phyloP scores from a whole-genome alignment of 2,329 filamentous ascomycete genomes.

The Colletotrichum plurivorum region DNA sequence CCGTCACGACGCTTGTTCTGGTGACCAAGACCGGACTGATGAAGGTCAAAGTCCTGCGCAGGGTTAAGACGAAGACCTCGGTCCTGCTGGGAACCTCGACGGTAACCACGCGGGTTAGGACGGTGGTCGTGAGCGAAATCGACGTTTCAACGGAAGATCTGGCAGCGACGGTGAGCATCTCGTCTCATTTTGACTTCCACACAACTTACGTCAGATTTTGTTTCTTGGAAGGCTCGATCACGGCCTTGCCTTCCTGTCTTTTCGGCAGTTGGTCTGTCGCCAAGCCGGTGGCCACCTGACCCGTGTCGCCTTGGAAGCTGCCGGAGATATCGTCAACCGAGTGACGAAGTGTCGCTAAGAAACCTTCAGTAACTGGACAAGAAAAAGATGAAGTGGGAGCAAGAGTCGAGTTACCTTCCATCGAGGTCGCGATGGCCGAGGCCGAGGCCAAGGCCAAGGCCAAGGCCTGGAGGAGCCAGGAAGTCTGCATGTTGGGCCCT shows the following conservation, averaged over 20 bases:
- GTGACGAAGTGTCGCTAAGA: no score
- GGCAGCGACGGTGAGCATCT: neutral
- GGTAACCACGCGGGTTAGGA: constrained; percentile 41
- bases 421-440: neutral
- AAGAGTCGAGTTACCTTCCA: neutral
- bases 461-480: neutral
- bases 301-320: no score
- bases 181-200: neutral
- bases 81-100: constrained; percentile 41
- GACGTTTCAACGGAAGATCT: neutral
- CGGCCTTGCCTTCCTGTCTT: constrained; percentile 1
- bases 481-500: constrained; percentile 10
- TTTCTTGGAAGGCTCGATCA: neutral
- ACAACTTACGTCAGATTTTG: constrained; percentile 19
- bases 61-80: constrained; percentile 40
- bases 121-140: constrained; percentile 24
- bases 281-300: neutral
- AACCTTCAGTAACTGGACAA: neutral
- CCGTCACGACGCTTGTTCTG: constrained; percentile 44
- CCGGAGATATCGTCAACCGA: no score
- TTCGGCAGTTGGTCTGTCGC: neutral
- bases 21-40: constrained; percentile 44
- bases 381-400: neutral
- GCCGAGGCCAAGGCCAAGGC: neutral
- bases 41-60: constrained; percentile 45